Evolutionary conservation across 1,139 yeast species (phyloP).

Genomic region (Hanseniaspora gamundiae): DNA sequence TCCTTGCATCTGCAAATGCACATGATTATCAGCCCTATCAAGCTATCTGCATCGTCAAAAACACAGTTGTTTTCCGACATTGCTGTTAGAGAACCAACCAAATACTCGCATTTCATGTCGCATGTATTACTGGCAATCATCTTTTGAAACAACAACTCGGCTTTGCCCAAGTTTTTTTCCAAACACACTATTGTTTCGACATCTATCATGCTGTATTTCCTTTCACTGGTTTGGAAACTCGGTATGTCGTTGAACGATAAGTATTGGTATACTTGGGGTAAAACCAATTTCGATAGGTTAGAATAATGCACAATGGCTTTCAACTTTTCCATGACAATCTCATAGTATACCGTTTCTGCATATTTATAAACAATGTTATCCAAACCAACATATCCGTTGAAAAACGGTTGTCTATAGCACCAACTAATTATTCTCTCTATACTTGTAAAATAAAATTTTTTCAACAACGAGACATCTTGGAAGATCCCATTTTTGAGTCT

Average conservation of each 20-base stretch:
- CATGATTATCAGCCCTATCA: conserved; percentile 60
- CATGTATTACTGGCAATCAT: not conserved
- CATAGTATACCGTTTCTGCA: not conserved
- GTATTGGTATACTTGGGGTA: not conserved
- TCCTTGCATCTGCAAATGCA: conserved; percentile 58
- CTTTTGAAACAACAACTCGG: not conserved
- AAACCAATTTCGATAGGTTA: not conserved
- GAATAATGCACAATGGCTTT: not conserved
- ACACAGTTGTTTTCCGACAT: conserved; percentile 4
- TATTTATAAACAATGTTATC: not conserved
- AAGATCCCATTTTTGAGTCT: not conserved
- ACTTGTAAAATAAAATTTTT: not conserved
- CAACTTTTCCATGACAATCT: not conserved
- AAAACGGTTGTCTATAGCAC: not conserved
- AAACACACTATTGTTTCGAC: not conserved
- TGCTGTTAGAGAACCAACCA: conserved; percentile 30
- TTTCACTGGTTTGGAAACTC: not conserved
- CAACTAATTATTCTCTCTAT: not conserved
- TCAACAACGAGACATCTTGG: not conserved
- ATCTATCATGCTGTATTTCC: not conserved
- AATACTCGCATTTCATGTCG: not conserved
- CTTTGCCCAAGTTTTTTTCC: not conserved
- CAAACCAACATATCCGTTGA: not conserved
- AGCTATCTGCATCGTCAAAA: conserved; percentile 52
- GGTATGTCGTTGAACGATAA: not conserved